phyloP scores from a whole-genome alignment of 108 stramenopile genomes.

The Conticribra guillardii region DNA sequence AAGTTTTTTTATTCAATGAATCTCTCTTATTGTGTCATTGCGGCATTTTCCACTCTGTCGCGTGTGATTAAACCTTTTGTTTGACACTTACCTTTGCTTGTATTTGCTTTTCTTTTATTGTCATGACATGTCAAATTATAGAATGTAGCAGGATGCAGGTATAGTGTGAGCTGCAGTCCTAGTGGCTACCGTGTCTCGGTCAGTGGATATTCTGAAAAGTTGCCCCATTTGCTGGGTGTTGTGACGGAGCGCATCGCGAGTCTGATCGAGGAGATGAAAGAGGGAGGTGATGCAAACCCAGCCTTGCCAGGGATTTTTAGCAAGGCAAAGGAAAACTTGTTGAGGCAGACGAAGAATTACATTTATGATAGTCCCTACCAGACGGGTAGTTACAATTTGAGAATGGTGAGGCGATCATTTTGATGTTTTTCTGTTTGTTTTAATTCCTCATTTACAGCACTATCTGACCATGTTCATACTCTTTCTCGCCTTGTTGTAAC shows the following conservation, averaged over 20 bases:
- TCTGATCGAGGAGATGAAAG: constrained; percentile 83
- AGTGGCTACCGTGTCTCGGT: constrained; percentile 74
- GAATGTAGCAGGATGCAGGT: constrained; percentile 83
- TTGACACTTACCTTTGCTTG: too few relatives aligned
- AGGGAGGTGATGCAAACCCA: constrained; percentile 69
- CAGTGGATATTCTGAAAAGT: constrained; percentile 84
- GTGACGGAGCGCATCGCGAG: constrained; percentile 76
- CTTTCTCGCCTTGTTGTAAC: not conserved
- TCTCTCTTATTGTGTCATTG: too few relatives aligned
- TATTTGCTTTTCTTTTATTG: too few relatives aligned
- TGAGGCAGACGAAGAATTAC: constrained; percentile 87
- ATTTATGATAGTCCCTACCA: constrained; percentile 83
- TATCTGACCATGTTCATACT: not conserved
- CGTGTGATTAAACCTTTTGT: too few relatives aligned
- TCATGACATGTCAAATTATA: not conserved
- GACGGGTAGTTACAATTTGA: constrained; percentile 81
- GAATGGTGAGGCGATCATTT: constrained; percentile 44
- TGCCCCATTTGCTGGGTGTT: constrained; percentile 78
- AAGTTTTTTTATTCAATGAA: too few relatives aligned
- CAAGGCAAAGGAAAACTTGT: constrained; percentile 74
- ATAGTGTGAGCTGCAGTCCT: constrained; percentile 67
- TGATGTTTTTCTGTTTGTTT: not conserved
- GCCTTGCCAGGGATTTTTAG: constrained; percentile 60
- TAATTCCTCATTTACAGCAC: too few relatives aligned
- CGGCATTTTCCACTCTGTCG: too few relatives aligned